Conservation (phyloP, 192 early-diverging fungal genomes). For the Bifiguratus adelaidae region DNA sequence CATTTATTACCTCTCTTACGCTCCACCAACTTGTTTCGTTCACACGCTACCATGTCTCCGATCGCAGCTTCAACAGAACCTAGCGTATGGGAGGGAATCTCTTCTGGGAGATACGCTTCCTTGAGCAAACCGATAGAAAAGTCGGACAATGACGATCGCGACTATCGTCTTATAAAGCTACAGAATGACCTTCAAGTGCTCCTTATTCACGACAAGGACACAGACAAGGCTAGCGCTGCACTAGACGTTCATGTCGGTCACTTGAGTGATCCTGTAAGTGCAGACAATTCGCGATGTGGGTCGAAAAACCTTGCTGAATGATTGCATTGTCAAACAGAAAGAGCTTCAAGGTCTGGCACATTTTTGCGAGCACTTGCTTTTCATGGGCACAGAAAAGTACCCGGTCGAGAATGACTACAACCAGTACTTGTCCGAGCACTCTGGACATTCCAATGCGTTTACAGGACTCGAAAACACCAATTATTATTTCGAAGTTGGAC, state of each 20-base stretch:
- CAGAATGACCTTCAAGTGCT: slow-evolving; percentile 56
- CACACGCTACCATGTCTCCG: no score
- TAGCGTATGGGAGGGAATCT: slow-evolving; percentile 10
- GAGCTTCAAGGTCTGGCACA: slow-evolving; percentile 74
- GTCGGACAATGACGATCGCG: slow-evolving; percentile 50
- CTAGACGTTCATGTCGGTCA: slow-evolving; percentile 79
- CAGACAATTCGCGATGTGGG: neutral
- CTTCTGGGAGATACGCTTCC: slow-evolving; percentile 10
- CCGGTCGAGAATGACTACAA: slow-evolving; percentile 77
- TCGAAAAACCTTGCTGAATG: neutral
- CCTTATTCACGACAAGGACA: slow-evolving; percentile 56
- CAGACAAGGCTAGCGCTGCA: slow-evolving; percentile 70
- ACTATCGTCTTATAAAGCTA: slow-evolving; percentile 46
- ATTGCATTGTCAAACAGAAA: slow-evolving; percentile 15
- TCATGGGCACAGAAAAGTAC: slow-evolving; percentile 62
- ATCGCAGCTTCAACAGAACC: no score
- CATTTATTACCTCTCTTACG: no score
- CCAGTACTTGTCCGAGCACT: slow-evolving; percentile 60
- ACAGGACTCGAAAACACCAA: slow-evolving; percentile 73
- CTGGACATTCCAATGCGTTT: slow-evolving; percentile 74
- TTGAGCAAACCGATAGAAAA: slow-evolving; percentile 31
- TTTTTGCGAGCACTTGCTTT: slow-evolving; percentile 71
- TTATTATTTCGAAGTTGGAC: slow-evolving; percentile 76
- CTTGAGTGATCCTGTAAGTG: slow-evolving; percentile 58
- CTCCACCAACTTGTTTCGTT: no score